A percentile compares a stretch with the other conserved stretches of the same genome.
phyloP scores from a whole-genome alignment of 257 asterid genomes.

The Gardenia jasminoides region DNA sequence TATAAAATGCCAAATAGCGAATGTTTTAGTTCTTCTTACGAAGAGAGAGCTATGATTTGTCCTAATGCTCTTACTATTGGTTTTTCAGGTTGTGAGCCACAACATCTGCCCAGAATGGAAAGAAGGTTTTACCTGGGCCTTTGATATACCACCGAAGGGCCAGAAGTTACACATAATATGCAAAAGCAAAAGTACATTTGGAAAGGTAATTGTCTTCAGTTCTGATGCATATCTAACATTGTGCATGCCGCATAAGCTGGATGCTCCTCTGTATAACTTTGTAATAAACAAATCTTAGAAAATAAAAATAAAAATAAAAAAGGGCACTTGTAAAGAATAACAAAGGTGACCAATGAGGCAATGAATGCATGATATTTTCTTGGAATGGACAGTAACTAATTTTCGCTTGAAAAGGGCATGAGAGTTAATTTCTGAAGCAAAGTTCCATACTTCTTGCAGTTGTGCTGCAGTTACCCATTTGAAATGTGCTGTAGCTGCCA shows the following conservation, averaged over 20 bases:
- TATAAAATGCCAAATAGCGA: neutral
- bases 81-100: constrained; percentile 60
- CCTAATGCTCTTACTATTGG: neutral
- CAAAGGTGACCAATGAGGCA: too few relatives aligned
- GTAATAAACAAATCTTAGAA: too few relatives aligned
- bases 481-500: neutral
- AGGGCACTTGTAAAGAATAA: too few relatives aligned
- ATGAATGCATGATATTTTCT: neutral
- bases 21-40: neutral
- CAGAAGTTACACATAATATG: constrained; percentile 72
- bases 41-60: neutral
- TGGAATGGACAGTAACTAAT: neutral
- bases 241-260: neutral
- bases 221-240: neutral
- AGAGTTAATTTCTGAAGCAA: neutral
- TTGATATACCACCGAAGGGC: constrained; percentile 89
- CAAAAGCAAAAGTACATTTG: constrained; percentile 74
- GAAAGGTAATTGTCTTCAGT: constrained; percentile 57
- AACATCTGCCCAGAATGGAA: constrained; percentile 76
- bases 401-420: neutral
- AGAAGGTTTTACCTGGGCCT: constrained; percentile 85
- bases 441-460: neutral
- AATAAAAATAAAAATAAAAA: too few relatives aligned
- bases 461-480: neutral
- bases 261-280: neutral